Evolutionary conservation across 805 yeast species (phyloP).

Genomic region (Scheffersomyces spartinae): DNA sequence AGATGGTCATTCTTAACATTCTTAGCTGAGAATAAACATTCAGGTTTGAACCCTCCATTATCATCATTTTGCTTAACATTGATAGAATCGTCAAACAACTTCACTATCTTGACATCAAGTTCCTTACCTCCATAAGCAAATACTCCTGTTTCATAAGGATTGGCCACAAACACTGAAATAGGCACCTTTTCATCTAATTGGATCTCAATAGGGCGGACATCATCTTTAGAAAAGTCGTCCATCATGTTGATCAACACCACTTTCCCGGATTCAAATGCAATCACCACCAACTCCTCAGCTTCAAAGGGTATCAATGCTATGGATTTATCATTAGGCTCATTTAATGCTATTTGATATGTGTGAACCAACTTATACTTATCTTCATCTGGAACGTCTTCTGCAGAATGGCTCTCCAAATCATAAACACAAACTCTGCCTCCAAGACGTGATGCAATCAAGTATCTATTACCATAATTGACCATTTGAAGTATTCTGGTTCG

Average conservation of each 20-base stretch:
- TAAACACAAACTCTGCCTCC: slow-evolving; percentile 33
- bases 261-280: slow-evolving; percentile 36
- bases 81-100: slow-evolving; percentile 17
- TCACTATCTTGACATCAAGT: slow-evolving; percentile 47
- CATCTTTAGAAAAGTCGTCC: slow-evolving; percentile 7
- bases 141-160: slow-evolving; percentile 36
- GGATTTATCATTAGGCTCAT: slow-evolving; percentile 14
- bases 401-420: slow-evolving; percentile 12
- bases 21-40: slow-evolving; percentile 53
- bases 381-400: slow-evolving; percentile 26
- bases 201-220: slow-evolving; percentile 5
- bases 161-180: slow-evolving; percentile 34
- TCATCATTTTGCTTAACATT: slow-evolving; percentile 9
- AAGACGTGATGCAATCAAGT: slow-evolving; percentile 29
- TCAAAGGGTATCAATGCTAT: slow-evolving; percentile 18
- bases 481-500: slow-evolving; percentile 24
- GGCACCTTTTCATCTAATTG: slow-evolving; percentile 31
- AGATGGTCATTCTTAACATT: slow-evolving; percentile 74
- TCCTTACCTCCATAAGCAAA: slow-evolving; percentile 86
- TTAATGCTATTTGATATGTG: slow-evolving; percentile 13
- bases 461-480: slow-evolving; percentile 16
- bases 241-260: slow-evolving; percentile 28
- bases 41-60: slow-evolving; percentile 10
- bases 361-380: slow-evolving; percentile 28
- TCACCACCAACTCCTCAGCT: slow-evolving; percentile 19